Evolutionary conservation across 1,284 basidiomycete genomes (phyloP).

Genomic region (Tilletia indica): DNA sequence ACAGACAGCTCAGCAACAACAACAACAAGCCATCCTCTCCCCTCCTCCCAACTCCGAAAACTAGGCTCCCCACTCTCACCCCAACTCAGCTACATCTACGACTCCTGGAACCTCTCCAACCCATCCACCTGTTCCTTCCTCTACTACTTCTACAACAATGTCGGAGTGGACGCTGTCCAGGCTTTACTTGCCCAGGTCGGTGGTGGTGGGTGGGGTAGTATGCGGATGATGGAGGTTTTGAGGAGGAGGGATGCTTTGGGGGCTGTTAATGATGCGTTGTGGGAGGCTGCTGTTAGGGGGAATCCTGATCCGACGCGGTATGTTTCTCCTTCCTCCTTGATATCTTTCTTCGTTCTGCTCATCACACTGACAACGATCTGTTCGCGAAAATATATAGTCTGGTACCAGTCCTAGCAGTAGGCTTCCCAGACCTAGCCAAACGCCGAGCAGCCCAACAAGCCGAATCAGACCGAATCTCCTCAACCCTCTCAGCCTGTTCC

Average conservation of each 20-base stretch:
- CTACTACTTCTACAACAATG: slow-evolving; percentile 19
- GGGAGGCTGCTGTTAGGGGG: slow-evolving; percentile 44
- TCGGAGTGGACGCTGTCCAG: slow-evolving; percentile 18
- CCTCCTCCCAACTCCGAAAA: slow-evolving; percentile 21
- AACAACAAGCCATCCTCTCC: neutral
- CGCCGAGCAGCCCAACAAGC: slow-evolving; percentile 39
- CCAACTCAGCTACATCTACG: slow-evolving; percentile 45
- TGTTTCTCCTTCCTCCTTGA: neutral
- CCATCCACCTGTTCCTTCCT: slow-evolving; percentile 47
- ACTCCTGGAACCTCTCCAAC: slow-evolving; percentile 49
- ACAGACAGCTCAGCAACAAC: neutral
- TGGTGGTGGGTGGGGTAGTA: slow-evolving; percentile 24
- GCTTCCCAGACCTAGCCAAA: slow-evolving; percentile 49
- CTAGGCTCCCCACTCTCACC: slow-evolving; percentile 38
- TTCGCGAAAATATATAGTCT: slow-evolving; percentile 18
- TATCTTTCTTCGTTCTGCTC: neutral
- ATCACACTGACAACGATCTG: neutral
- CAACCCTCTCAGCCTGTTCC: slow-evolving; percentile 28
- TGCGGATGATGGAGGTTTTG: slow-evolving; percentile 32
- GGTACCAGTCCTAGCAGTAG: slow-evolving; percentile 52
- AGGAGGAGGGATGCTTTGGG: slow-evolving; percentile 49
- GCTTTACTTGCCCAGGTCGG: neutral
- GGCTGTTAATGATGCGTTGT: slow-evolving; percentile 48
- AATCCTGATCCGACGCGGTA: slow-evolving; percentile 46
- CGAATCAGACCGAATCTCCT: slow-evolving; percentile 41